Percentiles rank a stretch among this genome's conserved stretches.
These are phyloP conservation scores for Rhodotorula sp. DNA, from an alignment of 1,284 basidiomycete genomes.

Conservation along the genomic window DNA sequence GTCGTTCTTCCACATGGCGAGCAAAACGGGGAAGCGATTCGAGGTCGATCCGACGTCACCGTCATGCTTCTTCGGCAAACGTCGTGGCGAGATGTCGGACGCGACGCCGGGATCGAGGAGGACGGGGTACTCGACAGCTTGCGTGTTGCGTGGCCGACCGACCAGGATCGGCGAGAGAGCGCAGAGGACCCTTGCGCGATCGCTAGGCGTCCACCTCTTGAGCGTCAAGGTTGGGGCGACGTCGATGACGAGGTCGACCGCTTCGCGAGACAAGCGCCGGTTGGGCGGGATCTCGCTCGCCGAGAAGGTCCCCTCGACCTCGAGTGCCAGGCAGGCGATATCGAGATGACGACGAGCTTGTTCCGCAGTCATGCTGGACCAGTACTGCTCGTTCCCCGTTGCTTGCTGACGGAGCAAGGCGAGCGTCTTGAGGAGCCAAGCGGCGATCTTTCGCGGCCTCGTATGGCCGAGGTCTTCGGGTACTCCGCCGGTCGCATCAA, in stretches of 20 bases:
- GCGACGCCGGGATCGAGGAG: constrained; percentile 62
- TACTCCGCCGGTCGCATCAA: not conserved
- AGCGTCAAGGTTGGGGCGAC: constrained; percentile 31
- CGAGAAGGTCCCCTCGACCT: constrained; percentile 65
- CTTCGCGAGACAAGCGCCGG: constrained; percentile 61
- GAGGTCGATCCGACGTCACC: constrained; percentile 4
- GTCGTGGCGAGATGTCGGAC: constrained; percentile 65
- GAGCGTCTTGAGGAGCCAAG: constrained; percentile 62
- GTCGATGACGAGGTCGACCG: constrained; percentile 57
- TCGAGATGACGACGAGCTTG: constrained; percentile 66
- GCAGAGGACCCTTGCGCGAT: constrained; percentile 62
- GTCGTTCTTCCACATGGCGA: constrained; percentile 22
- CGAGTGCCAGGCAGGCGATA: constrained; percentile 61
- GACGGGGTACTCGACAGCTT: constrained; percentile 50
- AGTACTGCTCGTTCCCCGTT: constrained; percentile 52
- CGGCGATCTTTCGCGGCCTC: constrained; percentile 61
- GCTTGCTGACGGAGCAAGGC: constrained; percentile 55
- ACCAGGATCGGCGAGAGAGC: constrained; percentile 64
- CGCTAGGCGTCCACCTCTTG: constrained; percentile 49
- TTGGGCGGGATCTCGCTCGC: constrained; percentile 63
- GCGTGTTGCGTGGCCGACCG: not conserved
- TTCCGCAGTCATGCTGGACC: constrained; percentile 56
- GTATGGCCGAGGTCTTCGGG: constrained; percentile 9
- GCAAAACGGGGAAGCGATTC: constrained; percentile 11
- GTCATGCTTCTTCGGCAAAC: constrained; percentile 47